These are phyloP conservation scores for Blastocystis sp. DNA, from an alignment of 352 stramenopile genomes.

Conservation along the genomic window DNA sequence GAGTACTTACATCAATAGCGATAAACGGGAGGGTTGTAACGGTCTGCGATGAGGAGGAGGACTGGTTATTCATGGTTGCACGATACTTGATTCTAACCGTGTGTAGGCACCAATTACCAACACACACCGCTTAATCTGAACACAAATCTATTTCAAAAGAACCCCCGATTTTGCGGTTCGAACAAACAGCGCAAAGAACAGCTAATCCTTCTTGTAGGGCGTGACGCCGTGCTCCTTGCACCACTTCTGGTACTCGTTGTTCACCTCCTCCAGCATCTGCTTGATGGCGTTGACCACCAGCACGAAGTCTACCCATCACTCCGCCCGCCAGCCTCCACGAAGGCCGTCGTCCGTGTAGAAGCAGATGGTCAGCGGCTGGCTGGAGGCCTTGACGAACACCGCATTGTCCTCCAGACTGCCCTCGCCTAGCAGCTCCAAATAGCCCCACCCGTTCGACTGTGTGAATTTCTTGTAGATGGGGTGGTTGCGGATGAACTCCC, in stretches of 20 bases:
- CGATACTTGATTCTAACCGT: too few relatives aligned
- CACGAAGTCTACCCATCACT: neutral
- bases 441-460: neutral
- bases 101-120: too few relatives aligned
- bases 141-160: too few relatives aligned
- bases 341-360: conserved; percentile 1
- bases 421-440: conserved; percentile 16
- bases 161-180: too few relatives aligned
- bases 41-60: too few relatives aligned
- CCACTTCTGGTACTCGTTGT: conserved; percentile 18
- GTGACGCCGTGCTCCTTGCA: too few relatives aligned
- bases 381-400: neutral
- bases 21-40: too few relatives aligned
- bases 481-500: neutral
- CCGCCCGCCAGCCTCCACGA: neutral
- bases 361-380: neutral
- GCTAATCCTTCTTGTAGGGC: too few relatives aligned
- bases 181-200: too few relatives aligned
- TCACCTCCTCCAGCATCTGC: neutral
- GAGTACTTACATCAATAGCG: too few relatives aligned
- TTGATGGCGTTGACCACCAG: neutral
- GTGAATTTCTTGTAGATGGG: neutral
- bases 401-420: neutral
- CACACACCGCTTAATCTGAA: too few relatives aligned
- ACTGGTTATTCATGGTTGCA: too few relatives aligned